Percentiles rank a stretch among this genome's conserved stretches.
These are phyloP conservation scores for Candida succiphila DNA, from an alignment of 805 yeast species.

Conservation along the genomic window DNA sequence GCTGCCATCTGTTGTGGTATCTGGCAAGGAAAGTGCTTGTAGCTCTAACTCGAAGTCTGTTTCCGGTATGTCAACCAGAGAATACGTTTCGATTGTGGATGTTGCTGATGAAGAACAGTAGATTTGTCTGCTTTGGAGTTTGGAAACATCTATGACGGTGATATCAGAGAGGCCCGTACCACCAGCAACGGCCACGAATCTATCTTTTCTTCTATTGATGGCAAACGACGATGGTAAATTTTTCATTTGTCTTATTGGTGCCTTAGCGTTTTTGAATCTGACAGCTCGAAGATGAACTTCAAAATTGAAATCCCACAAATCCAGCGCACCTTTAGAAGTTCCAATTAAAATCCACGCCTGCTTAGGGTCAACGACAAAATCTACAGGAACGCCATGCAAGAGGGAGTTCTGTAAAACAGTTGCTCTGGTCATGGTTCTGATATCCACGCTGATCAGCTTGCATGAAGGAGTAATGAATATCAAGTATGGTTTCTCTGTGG, in stretches of 20 bases:
- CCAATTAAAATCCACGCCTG: conserved; percentile 64
- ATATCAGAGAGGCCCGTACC: conserved; percentile 53
- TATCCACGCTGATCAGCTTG: conserved; percentile 42
- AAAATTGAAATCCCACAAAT: conserved; percentile 78
- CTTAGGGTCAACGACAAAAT: conserved; percentile 45
- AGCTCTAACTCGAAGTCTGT: not conserved
- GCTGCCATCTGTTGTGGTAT: not conserved
- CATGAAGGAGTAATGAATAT: conserved; percentile 44
- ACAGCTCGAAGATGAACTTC: conserved; percentile 49
- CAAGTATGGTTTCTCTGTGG: conserved; percentile 31
- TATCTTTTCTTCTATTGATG: conserved; percentile 23
- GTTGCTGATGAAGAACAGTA: conserved; percentile 14
- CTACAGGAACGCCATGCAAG: conserved; percentile 54
- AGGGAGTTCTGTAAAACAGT: conserved; percentile 41
- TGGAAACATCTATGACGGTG: conserved; percentile 68
- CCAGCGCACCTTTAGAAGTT: conserved; percentile 62
- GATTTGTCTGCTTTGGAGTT: conserved; percentile 37
- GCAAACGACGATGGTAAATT: conserved; percentile 31
- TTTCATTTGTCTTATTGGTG: conserved; percentile 38
- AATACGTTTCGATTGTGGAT: conserved; percentile 13
- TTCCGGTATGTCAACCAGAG: conserved; percentile 2
- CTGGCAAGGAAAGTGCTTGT: not conserved
- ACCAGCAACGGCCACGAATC: conserved; percentile 51
- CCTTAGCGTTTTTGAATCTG: conserved; percentile 33
- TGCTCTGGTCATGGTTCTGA: conserved; percentile 40